Evolutionary conservation across 768 basidiomycete genomes (phyloP), one percentile per base, ranked within the genome.

Genomic region (Suillus brevipes): DNA sequence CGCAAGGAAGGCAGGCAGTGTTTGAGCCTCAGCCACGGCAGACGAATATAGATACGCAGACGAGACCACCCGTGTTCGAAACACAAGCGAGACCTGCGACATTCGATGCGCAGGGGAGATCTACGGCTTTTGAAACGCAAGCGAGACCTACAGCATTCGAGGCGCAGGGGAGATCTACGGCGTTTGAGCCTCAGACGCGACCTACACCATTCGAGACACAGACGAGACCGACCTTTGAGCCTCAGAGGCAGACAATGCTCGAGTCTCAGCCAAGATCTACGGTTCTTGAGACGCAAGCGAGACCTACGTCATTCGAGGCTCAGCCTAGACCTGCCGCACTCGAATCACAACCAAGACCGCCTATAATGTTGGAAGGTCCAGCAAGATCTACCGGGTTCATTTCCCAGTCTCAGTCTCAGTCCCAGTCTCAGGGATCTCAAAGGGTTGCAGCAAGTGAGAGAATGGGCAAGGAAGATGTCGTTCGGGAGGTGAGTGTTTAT

Each of bases 361-460:
- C 36, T 16, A n/a, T 37, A n/a, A 25, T 38, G 37, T 18, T 58
- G 38, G 57, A 58, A 58, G 57, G 57, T 12, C 57, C 57, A 25
- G 57, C 37, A 8, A 38, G 57, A 18, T 38, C 57, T 6, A 58
- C 38, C 5, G 57, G 57, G 9, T 58, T 58, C 16, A 25, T 58
- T 12, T 38, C 57, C 34, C 34, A 34, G 36, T 64, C 61, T 55
- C 75, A 75, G 56, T 60, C 73, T 9, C 73, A 67, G 36, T 64
- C 61, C 52, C 74, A 76, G 56, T 64, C 68, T n/a, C 72, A 75
- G 14, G 53, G n/a, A 50, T 57, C 64, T 38, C 61, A 62, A n/a
- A 52, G 61, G 60, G 60, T 38, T 2, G 37, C 23, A 4, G 64
- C 10, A 25, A 8, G 3, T 16, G 60, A 60, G 7, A 45, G 20